Evolutionary conservation across 2,329 filamentous ascomycete genomes (phyloP), one percentile per base, ranked within the genome.

Genomic region (Erysiphe pulchra): DNA sequence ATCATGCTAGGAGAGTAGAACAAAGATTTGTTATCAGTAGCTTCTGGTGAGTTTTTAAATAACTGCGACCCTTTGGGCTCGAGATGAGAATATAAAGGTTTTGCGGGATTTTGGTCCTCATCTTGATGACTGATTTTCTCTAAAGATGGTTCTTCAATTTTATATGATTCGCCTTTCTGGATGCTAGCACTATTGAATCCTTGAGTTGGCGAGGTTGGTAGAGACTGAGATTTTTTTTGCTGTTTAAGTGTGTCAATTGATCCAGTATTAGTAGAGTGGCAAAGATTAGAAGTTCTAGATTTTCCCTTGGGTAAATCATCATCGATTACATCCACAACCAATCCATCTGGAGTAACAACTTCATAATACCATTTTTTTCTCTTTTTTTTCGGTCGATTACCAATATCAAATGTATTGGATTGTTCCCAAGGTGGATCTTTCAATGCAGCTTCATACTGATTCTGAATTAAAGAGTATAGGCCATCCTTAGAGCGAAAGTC

Each of bases 401-500:
- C 57, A 45, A 58, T 57, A 45, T 57, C 56, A 44, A 55, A 50
- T 18, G 53, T 51, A 43, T 57, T 54, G n/a, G 50, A 36, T 24
- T 50, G 37, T 57, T 53, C 55, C 52, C 52, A 54, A 52, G 54
- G 58, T 42, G 51, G 59, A 62, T 51, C 64, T 61, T 44, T 66
- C 66, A 57, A 39, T 13, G 55, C 54, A 34, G 68, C 65, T 50
- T 78, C 71, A 53, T 75, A 76, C 51, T 77, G 73, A 14, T 73
- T 68, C 58, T 80, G 77, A 13, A 82, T 80, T 42, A 81, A 62
- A 11, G 77, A 77, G 59, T 82, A 82, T 1, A 82, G 66, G 1
- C 77, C 77, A 57, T 81, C 74, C 55, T 80, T 71, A 1, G 76
- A 80, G 37, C 77, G 75, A 50, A 81, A 81, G 52, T 81, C 77